Conservation (phyloP, 345 rosid species). For the Eucalyptus dawsonii region DNA sequence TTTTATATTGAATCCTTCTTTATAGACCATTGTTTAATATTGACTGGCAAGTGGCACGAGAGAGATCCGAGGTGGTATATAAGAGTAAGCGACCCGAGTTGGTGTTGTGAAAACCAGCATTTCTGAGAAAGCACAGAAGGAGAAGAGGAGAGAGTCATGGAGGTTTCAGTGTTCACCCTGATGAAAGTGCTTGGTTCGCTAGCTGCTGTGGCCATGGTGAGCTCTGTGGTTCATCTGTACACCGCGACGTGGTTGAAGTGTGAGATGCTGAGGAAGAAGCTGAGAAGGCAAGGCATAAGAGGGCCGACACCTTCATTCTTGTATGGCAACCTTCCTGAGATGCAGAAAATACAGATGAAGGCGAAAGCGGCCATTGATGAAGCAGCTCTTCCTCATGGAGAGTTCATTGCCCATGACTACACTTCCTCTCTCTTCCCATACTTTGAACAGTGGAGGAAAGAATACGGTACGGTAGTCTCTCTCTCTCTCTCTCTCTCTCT, state of each 20-base stretch:
- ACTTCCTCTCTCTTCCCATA: constrained; percentile 69
- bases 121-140: neutral
- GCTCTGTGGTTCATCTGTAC: constrained; percentile 3
- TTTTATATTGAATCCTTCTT: neutral
- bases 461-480: constrained; percentile 32
- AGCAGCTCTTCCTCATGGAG: neutral
- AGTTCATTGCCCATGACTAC: constrained; percentile 52
- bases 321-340: constrained; percentile 58
- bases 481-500: no score
- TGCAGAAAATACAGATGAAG: constrained; percentile 34
- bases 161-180: neutral
- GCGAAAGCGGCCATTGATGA: neutral
- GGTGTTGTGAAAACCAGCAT: neutral
- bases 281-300: constrained; percentile 44
- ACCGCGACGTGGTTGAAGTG: constrained; percentile 1
- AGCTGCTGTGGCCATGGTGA: neutral
- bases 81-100: neutral
- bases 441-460: constrained; percentile 62
- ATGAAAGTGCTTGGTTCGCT: neutral
- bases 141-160: neutral
- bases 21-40: neutral
- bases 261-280: constrained; percentile 19
- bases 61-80: neutral
- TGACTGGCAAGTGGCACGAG: neutral
- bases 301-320: constrained; percentile 58